phyloP scores from a whole-genome alignment of 2,329 filamentous ascomycete species.

The Lecanicillium sp. region DNA sequence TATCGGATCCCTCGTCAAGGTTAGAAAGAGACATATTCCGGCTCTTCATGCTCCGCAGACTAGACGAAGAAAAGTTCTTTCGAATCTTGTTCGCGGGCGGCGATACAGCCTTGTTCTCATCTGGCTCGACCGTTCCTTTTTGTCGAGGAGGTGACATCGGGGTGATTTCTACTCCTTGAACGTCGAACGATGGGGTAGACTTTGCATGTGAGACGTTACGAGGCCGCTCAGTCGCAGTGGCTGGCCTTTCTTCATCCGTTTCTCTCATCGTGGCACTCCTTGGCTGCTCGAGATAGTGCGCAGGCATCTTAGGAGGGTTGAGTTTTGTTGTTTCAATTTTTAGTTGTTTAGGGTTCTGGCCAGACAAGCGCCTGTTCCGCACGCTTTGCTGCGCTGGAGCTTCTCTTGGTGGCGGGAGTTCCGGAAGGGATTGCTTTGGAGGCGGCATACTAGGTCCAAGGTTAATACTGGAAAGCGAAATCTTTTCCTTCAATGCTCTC shows the following conservation, averaged over 20 bases:
- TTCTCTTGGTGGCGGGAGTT: slow-evolving; percentile 28
- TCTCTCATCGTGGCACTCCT: neutral
- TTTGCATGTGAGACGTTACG: slow-evolving; percentile 1
- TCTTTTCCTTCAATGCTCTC: slow-evolving; percentile 63
- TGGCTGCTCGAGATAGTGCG: slow-evolving; percentile 1
- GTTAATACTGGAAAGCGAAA: slow-evolving; percentile 13
- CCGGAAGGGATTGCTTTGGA: slow-evolving; percentile 38
- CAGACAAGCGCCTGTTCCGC: slow-evolving; percentile 69
- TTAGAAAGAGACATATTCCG: slow-evolving; percentile 64
- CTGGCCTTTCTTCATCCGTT: slow-evolving; percentile 1
- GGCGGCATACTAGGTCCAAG: slow-evolving; percentile 32
- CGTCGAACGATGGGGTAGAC: slow-evolving; percentile 5
- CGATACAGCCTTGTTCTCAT: slow-evolving; percentile 40
- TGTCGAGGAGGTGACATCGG: slow-evolving; percentile 24
- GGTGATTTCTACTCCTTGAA: slow-evolving; percentile 1
- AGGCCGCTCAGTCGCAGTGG: slow-evolving; percentile 1
- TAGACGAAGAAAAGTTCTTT: slow-evolving; percentile 65
- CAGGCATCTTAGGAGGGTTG: slow-evolving; percentile 13
- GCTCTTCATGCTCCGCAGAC: slow-evolving; percentile 61
- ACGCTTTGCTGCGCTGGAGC: slow-evolving; percentile 43
- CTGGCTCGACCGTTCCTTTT: slow-evolving; percentile 22
- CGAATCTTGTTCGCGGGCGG: slow-evolving; percentile 42
- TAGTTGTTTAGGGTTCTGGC: slow-evolving; percentile 70
- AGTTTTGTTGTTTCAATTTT: slow-evolving; percentile 69
- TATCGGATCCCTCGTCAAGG: slow-evolving; percentile 53